A percentile compares a stretch with the other conserved stretches of the same genome.
Conservation (phyloP, 163 green algal genomes). For the Chlamydomonas reinhardtii region DNA sequence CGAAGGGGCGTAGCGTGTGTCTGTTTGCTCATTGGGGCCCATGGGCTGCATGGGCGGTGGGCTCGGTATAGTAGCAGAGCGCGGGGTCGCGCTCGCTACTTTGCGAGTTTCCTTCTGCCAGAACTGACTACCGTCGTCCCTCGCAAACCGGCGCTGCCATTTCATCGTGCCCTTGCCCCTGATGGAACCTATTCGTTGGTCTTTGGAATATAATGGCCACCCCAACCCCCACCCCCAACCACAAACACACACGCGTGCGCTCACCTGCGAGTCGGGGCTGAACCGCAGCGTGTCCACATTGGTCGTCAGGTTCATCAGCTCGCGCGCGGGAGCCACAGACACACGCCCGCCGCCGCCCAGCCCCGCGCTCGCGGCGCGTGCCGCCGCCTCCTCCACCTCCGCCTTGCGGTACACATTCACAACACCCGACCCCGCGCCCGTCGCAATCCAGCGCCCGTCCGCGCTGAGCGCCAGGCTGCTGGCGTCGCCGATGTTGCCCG, state of each 20-base stretch:
- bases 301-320: slow-evolving; percentile 93
- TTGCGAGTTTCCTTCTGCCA: too few relatives aligned
- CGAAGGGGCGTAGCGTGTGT: too few relatives aligned
- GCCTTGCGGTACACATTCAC: slow-evolving; percentile 85
- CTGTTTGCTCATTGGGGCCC: too few relatives aligned
- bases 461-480: slow-evolving; percentile 77
- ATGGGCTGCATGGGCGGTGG: too few relatives aligned
- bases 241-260: not conserved
- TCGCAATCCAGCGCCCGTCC: slow-evolving; percentile 73
- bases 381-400: slow-evolving; percentile 32
- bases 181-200: too few relatives aligned
- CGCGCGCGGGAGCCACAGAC: slow-evolving; percentile 47
- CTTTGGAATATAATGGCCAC: too few relatives aligned
- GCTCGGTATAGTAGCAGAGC: too few relatives aligned
- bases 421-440: slow-evolving; percentile 78
- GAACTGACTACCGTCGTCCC: too few relatives aligned
- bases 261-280: slow-evolving; percentile 80
- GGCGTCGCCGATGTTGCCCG: slow-evolving; percentile 76
- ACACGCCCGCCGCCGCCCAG: slow-evolving; percentile 1
- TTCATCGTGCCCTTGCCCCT: too few relatives aligned
- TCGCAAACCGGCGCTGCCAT: too few relatives aligned
- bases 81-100: too few relatives aligned
- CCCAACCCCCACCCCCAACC: too few relatives aligned
- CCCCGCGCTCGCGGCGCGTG: not conserved
- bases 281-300: slow-evolving; percentile 88